Evolutionary conservation across 306 rosid species (phyloP).

Genomic region (Gillenia trifoliata): DNA sequence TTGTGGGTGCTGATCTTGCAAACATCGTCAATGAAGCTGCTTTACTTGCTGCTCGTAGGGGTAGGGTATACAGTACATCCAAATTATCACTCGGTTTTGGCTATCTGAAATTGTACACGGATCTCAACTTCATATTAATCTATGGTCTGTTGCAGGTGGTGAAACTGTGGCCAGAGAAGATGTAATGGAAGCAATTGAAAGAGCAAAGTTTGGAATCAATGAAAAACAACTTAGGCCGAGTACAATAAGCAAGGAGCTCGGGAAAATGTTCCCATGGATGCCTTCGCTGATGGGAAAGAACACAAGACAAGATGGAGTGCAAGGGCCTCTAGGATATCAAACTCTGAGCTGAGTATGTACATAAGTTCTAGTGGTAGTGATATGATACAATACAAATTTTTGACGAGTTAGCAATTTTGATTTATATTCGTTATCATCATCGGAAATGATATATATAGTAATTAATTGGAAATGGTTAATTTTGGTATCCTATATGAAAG

Average conservation of each 20-base stretch:
- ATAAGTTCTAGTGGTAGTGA: background rate
- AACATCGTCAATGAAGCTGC: conserved; percentile 89
- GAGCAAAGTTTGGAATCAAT: conserved; percentile 86
- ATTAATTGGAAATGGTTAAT: background rate
- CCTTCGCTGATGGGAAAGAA: conserved; percentile 67
- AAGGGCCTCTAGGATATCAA: conserved; percentile 83
- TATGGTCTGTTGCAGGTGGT: conserved; percentile 48
- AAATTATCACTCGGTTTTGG: conserved; percentile 4
- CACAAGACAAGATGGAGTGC: conserved; percentile 37
- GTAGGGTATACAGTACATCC: conserved; percentile 30
- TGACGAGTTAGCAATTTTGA: background rate
- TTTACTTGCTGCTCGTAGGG: conserved; percentile 93
- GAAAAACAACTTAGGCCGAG: conserved; percentile 47
- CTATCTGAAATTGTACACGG: background rate
- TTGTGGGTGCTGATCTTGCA: conserved; percentile 95
- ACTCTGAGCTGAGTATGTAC: conserved; percentile 48
- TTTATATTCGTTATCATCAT: background rate
- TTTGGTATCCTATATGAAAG: background rate
- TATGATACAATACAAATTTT: background rate
- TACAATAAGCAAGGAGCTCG: conserved; percentile 65
- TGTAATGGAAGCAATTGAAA: conserved; percentile 88
- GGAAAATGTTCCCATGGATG: conserved; percentile 86
- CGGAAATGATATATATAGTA: background rate
- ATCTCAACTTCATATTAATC: background rate
- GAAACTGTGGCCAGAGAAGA: conserved; percentile 79